Evolutionary conservation across 140 eudicot species (phyloP).

Genomic region (Bidens hawaiensis): DNA sequence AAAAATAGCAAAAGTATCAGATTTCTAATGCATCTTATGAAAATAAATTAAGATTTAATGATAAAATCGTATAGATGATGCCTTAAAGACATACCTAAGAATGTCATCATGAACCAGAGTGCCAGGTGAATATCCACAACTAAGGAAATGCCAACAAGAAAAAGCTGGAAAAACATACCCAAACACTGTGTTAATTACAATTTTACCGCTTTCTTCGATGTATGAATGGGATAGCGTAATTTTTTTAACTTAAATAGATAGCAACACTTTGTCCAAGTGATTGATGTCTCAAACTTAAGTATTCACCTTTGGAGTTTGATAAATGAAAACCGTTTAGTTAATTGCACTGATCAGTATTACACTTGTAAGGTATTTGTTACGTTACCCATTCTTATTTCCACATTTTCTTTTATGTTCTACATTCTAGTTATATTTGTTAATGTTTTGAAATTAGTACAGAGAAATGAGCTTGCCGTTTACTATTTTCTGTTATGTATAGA

Average conservation of each 20-base stretch:
- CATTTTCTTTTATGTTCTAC: background rate
- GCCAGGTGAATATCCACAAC: conserved; percentile 77
- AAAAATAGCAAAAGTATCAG: conserved; percentile 1
- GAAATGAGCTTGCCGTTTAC: background rate
- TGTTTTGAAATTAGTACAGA: background rate
- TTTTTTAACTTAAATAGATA: too few species aligned
- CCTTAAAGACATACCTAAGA: conserved; percentile 53
- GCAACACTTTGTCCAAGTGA: too few species aligned
- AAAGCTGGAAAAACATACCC: conserved; percentile 43
- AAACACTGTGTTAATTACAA: background rate
- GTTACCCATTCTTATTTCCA: background rate
- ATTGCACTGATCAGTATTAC: background rate
- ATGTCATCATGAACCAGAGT: conserved; percentile 67
- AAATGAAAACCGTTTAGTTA: background rate
- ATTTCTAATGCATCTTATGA: background rate
- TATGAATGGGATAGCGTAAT: background rate
- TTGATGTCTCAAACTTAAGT: too few species aligned
- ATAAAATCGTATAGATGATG: background rate
- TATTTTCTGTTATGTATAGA: background rate
- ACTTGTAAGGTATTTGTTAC: too few species aligned
- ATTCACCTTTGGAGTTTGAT: background rate
- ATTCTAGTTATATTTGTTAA: background rate
- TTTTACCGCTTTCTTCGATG: background rate
- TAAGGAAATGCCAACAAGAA: conserved; percentile 63
- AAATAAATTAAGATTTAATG: background rate